phyloP scores from a whole-genome alignment of 305 asterid species.

The Solanum chacoense region DNA sequence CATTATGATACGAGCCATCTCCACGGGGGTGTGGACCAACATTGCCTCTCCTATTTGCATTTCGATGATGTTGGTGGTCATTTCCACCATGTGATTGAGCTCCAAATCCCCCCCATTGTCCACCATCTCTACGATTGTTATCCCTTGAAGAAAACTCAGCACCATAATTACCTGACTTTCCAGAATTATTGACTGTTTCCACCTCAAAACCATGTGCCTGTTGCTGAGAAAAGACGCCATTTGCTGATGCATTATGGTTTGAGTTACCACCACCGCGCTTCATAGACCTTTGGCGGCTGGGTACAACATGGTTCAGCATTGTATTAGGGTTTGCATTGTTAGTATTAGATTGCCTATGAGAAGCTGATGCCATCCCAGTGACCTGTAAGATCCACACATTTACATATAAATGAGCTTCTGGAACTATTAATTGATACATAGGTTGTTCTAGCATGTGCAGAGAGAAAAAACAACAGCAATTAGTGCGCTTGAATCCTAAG shows the following conservation, averaged over 20 bases:
- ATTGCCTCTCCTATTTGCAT: constrained; percentile 41
- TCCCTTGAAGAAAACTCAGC: constrained; percentile 34
- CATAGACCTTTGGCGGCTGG: constrained; percentile 40
- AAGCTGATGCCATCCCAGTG: constrained; percentile 15
- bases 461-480: not conserved
- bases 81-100: constrained; percentile 32
- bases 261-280: constrained; percentile 43
- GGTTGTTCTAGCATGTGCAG: not conserved
- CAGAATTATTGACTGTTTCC: constrained; percentile 24
- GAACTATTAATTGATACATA: not conserved
- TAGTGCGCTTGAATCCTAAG: not conserved
- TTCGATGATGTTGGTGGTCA: constrained; percentile 40
- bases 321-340: constrained; percentile 26
- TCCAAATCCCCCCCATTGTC: constrained; percentile 35
- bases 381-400: constrained; percentile 18
- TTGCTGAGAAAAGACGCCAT: constrained; percentile 33
- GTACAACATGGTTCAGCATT: constrained; percentile 29
- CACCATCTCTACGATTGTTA: constrained; percentile 26
- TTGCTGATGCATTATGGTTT: constrained; percentile 19
- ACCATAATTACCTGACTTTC: constrained; percentile 22
- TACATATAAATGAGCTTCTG: not conserved
- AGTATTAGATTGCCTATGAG: constrained; percentile 28
- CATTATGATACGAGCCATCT: constrained; percentile 42
- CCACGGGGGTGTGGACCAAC: constrained; percentile 48
- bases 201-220: constrained; percentile 18